Percentiles rank a stretch among this genome's conserved stretches.
Conservation (phyloP, 257 asterid species). For the Avicennia marina region DNA sequence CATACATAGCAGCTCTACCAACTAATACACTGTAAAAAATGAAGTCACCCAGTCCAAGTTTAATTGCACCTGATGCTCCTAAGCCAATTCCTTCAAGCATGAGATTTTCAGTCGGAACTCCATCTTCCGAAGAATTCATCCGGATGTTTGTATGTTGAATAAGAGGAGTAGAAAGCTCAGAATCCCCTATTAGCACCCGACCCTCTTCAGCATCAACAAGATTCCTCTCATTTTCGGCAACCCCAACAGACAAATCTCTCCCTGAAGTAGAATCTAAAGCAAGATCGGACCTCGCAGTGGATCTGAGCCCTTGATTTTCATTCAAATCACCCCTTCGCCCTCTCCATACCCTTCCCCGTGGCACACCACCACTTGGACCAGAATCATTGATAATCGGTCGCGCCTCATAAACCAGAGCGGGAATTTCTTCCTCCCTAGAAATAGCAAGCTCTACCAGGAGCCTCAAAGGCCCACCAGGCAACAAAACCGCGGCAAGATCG, state of each 20-base stretch:
- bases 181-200: constrained; percentile 25
- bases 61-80: constrained; percentile 93
- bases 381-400: constrained; percentile 43
- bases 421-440: constrained; percentile 91
- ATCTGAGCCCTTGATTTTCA: constrained; percentile 19
- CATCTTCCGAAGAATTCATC: constrained; percentile 18
- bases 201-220: constrained; percentile 45
- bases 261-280: neutral
- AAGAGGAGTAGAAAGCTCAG: constrained; percentile 77
- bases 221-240: constrained; percentile 31
- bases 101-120: constrained; percentile 35
- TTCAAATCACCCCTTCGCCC: constrained; percentile 30
- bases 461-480: constrained; percentile 95
- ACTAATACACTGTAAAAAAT: constrained; percentile 92
- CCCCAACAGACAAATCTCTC: neutral
- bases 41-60: constrained; percentile 94
- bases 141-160: constrained; percentile 51
- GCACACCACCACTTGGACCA: constrained; percentile 20
- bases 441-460: constrained; percentile 94
- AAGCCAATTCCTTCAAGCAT: constrained; percentile 83
- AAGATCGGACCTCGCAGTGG: neutral
- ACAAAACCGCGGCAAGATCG: constrained; percentile 95
- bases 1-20: constrained; percentile 97
- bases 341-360: constrained; percentile 78
- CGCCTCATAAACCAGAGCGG: constrained; percentile 95